Conservation (phyloP, 2,329 filamentous ascomycete species). For the Colletotrichum horii region DNA sequence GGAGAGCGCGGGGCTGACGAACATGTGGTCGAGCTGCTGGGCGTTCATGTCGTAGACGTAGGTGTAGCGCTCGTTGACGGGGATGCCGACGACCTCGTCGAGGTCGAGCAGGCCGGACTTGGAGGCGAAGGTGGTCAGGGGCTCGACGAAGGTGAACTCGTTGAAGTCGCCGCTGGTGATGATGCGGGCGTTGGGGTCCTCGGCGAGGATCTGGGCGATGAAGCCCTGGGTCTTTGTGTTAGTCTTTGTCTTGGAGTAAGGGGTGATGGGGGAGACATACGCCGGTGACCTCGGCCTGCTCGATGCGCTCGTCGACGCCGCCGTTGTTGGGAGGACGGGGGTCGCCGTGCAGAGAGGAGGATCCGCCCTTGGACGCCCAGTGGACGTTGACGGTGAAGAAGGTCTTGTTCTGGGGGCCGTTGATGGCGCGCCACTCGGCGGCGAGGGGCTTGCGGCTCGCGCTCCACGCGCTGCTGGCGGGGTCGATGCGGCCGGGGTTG, state of each 20-base stretch:
- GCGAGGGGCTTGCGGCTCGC: conserved; percentile 70
- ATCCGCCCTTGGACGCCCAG: conserved; percentile 70
- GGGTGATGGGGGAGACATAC: conserved; percentile 38
- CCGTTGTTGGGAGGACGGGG: conserved; percentile 70
- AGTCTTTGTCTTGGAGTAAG: background rate
- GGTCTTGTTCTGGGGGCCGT: conserved; percentile 50
- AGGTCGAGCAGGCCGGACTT: conserved; percentile 65
- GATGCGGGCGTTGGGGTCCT: conserved; percentile 61
- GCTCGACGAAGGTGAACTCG: conserved; percentile 70
- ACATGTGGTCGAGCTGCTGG: conserved; percentile 75
- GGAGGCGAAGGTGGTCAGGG: conserved; percentile 57
- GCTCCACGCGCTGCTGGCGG: conserved; percentile 62
- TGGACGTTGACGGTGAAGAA: conserved; percentile 79
- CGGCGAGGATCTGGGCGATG: conserved; percentile 59
- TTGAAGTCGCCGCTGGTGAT: conserved; percentile 74
- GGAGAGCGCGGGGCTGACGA: conserved; percentile 60
- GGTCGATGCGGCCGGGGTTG: conserved; percentile 73
- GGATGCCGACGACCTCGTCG: conserved; percentile 61
- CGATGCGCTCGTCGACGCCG: conserved; percentile 59
- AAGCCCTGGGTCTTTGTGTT: conserved; percentile 46
- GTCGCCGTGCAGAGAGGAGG: conserved; percentile 69
- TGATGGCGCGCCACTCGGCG: conserved; percentile 67
- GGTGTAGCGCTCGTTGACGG: conserved; percentile 67
- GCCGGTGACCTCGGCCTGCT: conserved; percentile 64
- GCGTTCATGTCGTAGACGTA: conserved; percentile 74